These are phyloP conservation scores for Phaffia tasmanica DNA, from an alignment of 768 basidiomycete species.

Conservation along the genomic window DNA sequence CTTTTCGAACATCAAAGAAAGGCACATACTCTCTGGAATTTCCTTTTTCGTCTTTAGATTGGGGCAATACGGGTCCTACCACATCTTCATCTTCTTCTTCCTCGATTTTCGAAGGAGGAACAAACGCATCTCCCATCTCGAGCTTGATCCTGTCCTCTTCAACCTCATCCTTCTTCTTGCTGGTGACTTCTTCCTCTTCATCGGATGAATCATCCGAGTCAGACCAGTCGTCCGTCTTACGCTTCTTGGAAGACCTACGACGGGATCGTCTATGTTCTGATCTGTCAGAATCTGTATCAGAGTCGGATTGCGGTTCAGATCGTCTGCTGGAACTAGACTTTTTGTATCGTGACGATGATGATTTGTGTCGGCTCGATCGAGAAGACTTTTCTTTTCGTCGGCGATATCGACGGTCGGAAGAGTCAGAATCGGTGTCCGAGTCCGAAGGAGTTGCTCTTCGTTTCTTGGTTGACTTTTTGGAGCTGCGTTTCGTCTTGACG, in stretches of 20 bases:
- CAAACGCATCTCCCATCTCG: slow-evolving; percentile 26
- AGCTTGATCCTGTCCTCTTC: slow-evolving; percentile 33
- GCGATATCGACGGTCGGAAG: slow-evolving; percentile 8
- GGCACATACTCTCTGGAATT: slow-evolving; percentile 48
- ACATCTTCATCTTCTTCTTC: slow-evolving; percentile 51
- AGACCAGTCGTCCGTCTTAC: slow-evolving; percentile 43
- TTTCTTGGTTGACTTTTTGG: slow-evolving; percentile 16
- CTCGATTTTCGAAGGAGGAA: slow-evolving; percentile 30
- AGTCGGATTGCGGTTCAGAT: slow-evolving; percentile 17
- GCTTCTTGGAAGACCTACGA: slow-evolving; percentile 27
- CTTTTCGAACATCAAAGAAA: neutral
- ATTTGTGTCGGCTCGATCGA: neutral
- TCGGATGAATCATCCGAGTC: slow-evolving; percentile 33
- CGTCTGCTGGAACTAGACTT: slow-evolving; percentile 10
- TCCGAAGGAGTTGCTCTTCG: slow-evolving; percentile 12
- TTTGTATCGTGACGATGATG: slow-evolving; percentile 5
- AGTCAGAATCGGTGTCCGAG: slow-evolving; percentile 9
- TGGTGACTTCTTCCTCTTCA: slow-evolving; percentile 36
- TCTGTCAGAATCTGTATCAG: slow-evolving; percentile 34
- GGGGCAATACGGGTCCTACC: slow-evolving; percentile 52
- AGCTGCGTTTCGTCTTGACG: slow-evolving; percentile 6
- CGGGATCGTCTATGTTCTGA: slow-evolving; percentile 51
- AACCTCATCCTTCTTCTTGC: slow-evolving; percentile 8
- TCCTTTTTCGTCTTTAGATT: slow-evolving; percentile 47
- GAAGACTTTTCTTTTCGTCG: slow-evolving; percentile 11